Evolutionary conservation across 495 filamentous ascomycete genomes (phyloP).

Genomic region (Penicillium daleae): DNA sequence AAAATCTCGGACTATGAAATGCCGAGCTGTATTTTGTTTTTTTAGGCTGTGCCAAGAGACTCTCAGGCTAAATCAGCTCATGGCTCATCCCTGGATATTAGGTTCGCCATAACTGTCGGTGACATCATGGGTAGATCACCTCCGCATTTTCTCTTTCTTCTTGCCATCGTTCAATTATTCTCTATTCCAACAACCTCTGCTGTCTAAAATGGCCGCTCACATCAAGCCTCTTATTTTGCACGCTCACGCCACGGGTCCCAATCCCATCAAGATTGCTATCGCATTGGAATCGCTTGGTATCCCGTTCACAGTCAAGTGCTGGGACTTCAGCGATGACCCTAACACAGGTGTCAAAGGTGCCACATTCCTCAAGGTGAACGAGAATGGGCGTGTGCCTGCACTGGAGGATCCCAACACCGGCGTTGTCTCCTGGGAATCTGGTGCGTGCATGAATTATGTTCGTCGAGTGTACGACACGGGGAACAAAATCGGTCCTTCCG

Average conservation of each 20-base stretch:
- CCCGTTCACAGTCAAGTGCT: conserved; percentile 61
- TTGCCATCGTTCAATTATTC: not conserved
- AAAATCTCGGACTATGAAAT: not conserved
- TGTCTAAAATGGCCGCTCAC: conserved; percentile 21
- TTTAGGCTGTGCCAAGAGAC: not conserved
- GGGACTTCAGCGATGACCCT: conserved; percentile 60
- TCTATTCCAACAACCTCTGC: not conserved
- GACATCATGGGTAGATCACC: conserved; percentile 29
- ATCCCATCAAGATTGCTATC: conserved; percentile 71
- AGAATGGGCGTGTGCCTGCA: conserved; percentile 86
- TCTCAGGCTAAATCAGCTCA: conserved; percentile 12
- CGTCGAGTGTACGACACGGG: conserved; percentile 37
- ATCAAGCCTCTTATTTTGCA: conserved; percentile 40
- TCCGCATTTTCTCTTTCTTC: conserved; percentile 2
- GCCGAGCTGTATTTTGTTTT: not conserved
- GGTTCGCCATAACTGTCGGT: not conserved
- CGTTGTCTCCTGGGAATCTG: conserved; percentile 44
- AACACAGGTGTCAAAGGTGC: conserved; percentile 60
- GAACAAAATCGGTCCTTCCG: conserved; percentile 31
- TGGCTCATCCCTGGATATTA: not conserved
- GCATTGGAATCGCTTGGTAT: conserved; percentile 76
- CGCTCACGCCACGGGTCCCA: conserved; percentile 46
- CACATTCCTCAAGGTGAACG: conserved; percentile 81
- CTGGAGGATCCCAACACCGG: conserved; percentile 54
- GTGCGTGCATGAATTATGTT: conserved; percentile 45